phyloP scores from a whole-genome alignment of 257 asterid genomes.

The Solanum lycopersicoides region DNA sequence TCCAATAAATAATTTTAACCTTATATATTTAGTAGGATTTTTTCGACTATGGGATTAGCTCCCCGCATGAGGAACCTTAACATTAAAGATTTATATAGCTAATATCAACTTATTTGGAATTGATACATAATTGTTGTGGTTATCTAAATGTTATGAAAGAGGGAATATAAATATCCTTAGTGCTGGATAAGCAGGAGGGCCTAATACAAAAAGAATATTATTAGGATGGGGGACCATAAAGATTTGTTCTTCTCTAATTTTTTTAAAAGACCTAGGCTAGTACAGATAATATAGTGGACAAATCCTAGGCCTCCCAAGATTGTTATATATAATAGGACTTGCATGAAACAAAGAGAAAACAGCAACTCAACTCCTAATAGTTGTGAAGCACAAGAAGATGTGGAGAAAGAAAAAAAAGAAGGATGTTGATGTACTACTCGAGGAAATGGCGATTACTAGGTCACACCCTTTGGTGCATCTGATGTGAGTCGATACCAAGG shows the following conservation, averaged over 20 bases:
- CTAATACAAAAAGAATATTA: conserved; percentile 7
- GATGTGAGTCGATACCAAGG: not conserved
- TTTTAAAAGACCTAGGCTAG: not conserved
- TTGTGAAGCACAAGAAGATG: not conserved
- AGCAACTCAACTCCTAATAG: not conserved
- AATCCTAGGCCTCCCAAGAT: not conserved
- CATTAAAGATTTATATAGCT: not conserved
- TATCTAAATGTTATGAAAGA: not conserved
- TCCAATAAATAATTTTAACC: not conserved
- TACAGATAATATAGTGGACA: not conserved
- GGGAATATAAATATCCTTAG: conserved; percentile 16
- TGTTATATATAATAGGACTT: conserved; percentile 9
- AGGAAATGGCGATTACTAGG: not conserved
- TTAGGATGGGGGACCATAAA: conserved; percentile 16
- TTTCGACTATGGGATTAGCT: not conserved
- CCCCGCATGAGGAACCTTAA: not conserved
- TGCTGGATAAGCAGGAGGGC: conserved; percentile 30
- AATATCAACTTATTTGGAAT: not conserved
- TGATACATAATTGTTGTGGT: not conserved
- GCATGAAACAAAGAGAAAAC: not conserved
- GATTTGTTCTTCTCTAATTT: conserved; percentile 2
- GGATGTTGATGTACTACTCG: not conserved
- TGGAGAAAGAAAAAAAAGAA: conserved; percentile 27
- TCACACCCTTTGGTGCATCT: conserved; percentile 5
- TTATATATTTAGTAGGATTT: not conserved